A percentile compares a stretch with the other conserved stretches of the same genome.
These are phyloP conservation scores for Termitomyces sp. DNA, from an alignment of 1,284 basidiomycete genomes.

Conservation along the genomic window DNA sequence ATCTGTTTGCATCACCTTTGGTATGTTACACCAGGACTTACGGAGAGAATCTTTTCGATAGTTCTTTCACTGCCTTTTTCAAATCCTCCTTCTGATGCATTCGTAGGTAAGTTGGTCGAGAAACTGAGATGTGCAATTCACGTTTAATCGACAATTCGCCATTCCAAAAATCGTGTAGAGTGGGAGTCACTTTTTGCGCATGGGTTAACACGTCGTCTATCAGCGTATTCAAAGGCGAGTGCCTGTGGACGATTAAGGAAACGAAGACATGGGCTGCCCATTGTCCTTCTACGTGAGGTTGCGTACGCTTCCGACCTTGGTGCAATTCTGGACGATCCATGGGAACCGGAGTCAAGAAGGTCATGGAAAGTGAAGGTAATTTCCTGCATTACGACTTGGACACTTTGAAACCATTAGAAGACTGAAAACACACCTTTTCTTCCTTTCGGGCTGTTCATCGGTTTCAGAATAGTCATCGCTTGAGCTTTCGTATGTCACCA, in stretches of 20 bases:
- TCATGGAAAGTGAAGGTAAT: conserved; percentile 51
- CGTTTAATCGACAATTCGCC: conserved; percentile 15
- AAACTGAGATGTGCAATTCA: conserved; percentile 70
- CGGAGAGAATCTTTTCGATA: conserved; percentile 43
- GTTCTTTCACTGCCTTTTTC: conserved; percentile 47
- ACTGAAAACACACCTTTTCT: conserved; percentile 26
- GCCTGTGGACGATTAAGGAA: conserved; percentile 42
- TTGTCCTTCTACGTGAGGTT: conserved; percentile 76
- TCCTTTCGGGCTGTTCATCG: conserved; percentile 14
- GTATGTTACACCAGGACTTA: conserved; percentile 30
- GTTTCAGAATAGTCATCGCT: conserved; percentile 21
- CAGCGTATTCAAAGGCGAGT: conserved; percentile 39
- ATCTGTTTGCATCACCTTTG: not conserved
- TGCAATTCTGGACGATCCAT: conserved; percentile 66
- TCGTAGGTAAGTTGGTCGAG: conserved; percentile 71
- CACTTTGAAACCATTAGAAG: not conserved
- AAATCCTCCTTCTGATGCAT: conserved; percentile 70
- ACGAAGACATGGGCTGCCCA: conserved; percentile 74
- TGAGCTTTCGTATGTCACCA: conserved; percentile 31
- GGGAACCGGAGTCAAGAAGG: conserved; percentile 41
- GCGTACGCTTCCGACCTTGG: conserved; percentile 71
- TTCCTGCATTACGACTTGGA: conserved; percentile 35
- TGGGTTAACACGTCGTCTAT: conserved; percentile 41
- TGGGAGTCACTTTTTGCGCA: conserved; percentile 40
- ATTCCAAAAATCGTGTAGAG: conserved; percentile 41